These are phyloP conservation scores for Aspergillus brasiliensis DNA, from an alignment of 2,329 filamentous ascomycete species.

Conservation along the genomic window DNA sequence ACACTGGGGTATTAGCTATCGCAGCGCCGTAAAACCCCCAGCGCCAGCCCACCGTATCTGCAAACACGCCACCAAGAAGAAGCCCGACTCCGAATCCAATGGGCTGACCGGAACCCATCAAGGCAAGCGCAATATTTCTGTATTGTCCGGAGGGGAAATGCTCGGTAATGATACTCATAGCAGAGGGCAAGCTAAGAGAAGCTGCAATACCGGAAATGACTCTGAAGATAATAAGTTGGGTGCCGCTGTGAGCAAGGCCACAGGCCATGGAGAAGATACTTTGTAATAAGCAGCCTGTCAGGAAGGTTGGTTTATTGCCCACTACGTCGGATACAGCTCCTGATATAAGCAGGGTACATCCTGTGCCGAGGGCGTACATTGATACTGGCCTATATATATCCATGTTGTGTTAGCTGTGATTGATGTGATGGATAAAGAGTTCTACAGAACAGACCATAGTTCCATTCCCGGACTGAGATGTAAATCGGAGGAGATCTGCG, in stretches of 20 bases:
- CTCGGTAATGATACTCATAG: constrained; percentile 50
- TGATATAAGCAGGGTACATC: constrained; percentile 40
- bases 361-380: constrained; percentile 37
- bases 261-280: constrained; percentile 45
- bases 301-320: constrained; percentile 48
- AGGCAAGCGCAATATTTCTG: constrained; percentile 53
- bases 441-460: not conserved
- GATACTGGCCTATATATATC: constrained; percentile 39
- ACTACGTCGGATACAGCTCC: constrained; percentile 54
- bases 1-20: not conserved
- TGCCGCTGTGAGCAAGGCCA: constrained; percentile 26
- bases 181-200: constrained; percentile 48
- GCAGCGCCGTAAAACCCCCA: not conserved
- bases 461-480: not conserved
- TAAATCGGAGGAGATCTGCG: not conserved
- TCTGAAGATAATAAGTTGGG: constrained; percentile 49
- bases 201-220: constrained; percentile 47
- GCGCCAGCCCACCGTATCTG: not conserved
- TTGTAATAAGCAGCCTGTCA: constrained; percentile 47
- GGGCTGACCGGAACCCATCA: constrained; percentile 3
- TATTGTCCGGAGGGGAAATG: constrained; percentile 46
- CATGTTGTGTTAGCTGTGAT: not conserved
- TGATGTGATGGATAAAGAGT: not conserved
- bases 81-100: constrained; percentile 13
- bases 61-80: constrained; percentile 1